Base-by-base conservation (phyloP, 2,329 filamentous ascomycete genomes). In the Akanthomyces lecanii region DNA sequence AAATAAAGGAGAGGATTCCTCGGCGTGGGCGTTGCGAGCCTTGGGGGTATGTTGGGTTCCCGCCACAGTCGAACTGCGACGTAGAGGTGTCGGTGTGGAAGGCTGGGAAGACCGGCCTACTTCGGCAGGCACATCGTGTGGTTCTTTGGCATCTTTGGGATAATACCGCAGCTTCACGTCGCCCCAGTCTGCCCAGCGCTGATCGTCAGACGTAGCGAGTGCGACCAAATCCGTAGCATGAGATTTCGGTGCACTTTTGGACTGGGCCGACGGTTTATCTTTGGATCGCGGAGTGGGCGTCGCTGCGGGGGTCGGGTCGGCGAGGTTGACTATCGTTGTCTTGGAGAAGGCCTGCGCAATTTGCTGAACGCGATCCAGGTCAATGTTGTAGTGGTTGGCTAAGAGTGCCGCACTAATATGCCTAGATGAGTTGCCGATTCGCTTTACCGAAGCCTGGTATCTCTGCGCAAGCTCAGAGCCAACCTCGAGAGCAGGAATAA, bases 371-470 rank as follows among this genome's bases (percentile, higher is more conserved):
- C 90, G 89, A 66, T 97, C 92, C 6, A 90, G 79, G 65, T 88
- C 84, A 68, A 90, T 88, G 69, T 89, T 88, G 76, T 90, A 99
- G 76, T 99, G 95, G 66, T 92, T 93, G 28, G 88, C 85, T 57
- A 97, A 81, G 55, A 97, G 79, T 36, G 87, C 86, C 47, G 86
- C 85, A 71, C 90, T 90, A 51, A 93, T 82, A 68, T 88, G 82
- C 54, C 85, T 84, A 30, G 82, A 84, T 16, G 87, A 81, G 64
- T 85, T 85, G n/a, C 83, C 80, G 58, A 89, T 81, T 30, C 92
- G 87, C 75, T 93, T 92, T 65, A 95, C 88, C 21, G 92, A 92
- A 11, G 91, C 92, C 74, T 96, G 90, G 69, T 97, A 99, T 69
- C 95, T 87, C 76, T 97, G 91, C 14, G 95, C 94, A 65, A 99